Percentiles rank a stretch among this genome's conserved stretches.
Conservation (phyloP, 1,139 yeast genomes). For the Suhomyces bolitotheri region DNA sequence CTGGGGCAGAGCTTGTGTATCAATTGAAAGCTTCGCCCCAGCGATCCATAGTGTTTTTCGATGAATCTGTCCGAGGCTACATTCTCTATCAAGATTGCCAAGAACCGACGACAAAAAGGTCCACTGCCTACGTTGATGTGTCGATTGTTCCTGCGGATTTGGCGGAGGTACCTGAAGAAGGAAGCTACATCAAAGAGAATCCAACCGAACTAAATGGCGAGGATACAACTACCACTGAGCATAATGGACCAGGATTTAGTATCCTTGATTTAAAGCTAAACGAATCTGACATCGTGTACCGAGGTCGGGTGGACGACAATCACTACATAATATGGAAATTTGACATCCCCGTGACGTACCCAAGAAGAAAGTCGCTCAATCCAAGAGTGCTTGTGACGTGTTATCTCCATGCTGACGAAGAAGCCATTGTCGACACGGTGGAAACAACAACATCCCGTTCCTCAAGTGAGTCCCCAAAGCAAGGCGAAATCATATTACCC, state of each 20-base stretch:
- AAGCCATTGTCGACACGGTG: constrained; percentile 3
- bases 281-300: constrained; percentile 17
- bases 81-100: constrained; percentile 23
- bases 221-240: constrained; percentile 3
- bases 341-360: constrained; percentile 37
- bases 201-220: constrained; percentile 3
- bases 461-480: constrained; percentile 1
- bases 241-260: constrained; percentile 14
- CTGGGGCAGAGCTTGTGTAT: constrained; percentile 4
- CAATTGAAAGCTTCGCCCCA: constrained; percentile 4
- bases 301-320: constrained; percentile 13
- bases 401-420: constrained; percentile 19
- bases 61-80: constrained; percentile 40
- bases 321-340: constrained; percentile 34
- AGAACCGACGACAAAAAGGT: constrained; percentile 8
- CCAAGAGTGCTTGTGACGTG: constrained; percentile 35
- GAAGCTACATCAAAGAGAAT: constrained; percentile 6
- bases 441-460: neutral
- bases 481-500: constrained; percentile 14
- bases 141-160: constrained; percentile 32
- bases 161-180: constrained; percentile 14
- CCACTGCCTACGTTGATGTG: constrained; percentile 26
- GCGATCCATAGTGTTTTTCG: constrained; percentile 34
- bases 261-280: constrained; percentile 19
- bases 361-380: constrained; percentile 32